Conservation (phyloP, 169 alveolate species). For the Plasmodium inui region DNA sequence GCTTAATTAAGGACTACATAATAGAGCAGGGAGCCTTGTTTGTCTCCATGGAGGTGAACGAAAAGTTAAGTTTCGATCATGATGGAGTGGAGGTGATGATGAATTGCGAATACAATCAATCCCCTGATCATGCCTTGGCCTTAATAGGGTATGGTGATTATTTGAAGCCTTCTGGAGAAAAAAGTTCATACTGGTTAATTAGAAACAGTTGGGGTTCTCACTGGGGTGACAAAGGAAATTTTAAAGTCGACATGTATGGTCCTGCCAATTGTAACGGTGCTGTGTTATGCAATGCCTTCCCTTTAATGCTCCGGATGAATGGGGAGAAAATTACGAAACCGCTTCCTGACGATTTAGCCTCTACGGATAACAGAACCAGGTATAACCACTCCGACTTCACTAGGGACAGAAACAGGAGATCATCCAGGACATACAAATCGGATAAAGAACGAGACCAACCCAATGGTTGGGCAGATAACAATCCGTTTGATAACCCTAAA, state of each 20-base stretch:
- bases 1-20: conserved; percentile 64
- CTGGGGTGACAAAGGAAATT: conserved; percentile 66
- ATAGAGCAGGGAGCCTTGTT: conserved; percentile 75
- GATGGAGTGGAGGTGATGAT: conserved; percentile 75
- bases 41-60: conserved; percentile 64
- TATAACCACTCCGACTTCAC: neutral
- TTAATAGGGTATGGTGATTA: conserved; percentile 78
- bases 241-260: conserved; percentile 70
- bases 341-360: conserved; percentile 50
- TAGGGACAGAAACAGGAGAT: neutral
- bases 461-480: neutral
- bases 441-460: neutral
- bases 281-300: conserved; percentile 65
- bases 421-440: neutral
- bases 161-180: conserved; percentile 34
- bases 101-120: conserved; percentile 56
- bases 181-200: conserved; percentile 64
- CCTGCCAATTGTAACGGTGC: conserved; percentile 48
- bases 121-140: conserved; percentile 76
- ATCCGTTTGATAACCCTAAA: conserved; percentile 9
- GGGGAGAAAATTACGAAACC: conserved; percentile 12
- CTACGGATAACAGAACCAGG: conserved; percentile 7
- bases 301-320: conserved; percentile 32
- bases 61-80: conserved; percentile 74
- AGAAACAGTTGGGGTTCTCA: conserved; percentile 70